These are phyloP conservation scores for Pharnaceum exiguum DNA, from an alignment of 148 eudicot genomes.

Conservation along the genomic window DNA sequence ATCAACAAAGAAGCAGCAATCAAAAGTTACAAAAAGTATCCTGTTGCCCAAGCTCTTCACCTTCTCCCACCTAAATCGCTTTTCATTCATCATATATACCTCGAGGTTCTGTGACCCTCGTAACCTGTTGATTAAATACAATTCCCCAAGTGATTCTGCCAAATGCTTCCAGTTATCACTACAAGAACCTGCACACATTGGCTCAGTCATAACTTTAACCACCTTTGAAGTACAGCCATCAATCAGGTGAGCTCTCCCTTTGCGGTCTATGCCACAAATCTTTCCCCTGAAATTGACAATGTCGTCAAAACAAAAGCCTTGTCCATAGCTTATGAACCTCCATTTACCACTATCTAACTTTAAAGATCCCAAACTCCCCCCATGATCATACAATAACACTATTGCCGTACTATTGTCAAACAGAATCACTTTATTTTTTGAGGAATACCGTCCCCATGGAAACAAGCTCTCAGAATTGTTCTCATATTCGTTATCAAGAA, in stretches of 20 bases:
- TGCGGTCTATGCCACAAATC: neutral
- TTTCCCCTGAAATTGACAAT: neutral
- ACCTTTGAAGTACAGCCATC: neutral
- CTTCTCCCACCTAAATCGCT: neutral
- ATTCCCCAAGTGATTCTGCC: neutral
- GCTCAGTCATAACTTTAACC: neutral
- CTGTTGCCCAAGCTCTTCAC: neutral
- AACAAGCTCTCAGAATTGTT: too few relatives aligned
- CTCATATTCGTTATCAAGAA: too few relatives aligned
- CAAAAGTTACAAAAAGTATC: constrained; percentile 4
- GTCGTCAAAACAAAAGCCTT: neutral
- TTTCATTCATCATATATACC: constrained; percentile 1
- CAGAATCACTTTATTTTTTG: too few relatives aligned
- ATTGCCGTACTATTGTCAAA: too few relatives aligned
- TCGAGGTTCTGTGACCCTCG: neutral
- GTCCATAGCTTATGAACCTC: too few relatives aligned
- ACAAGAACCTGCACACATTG: neutral
- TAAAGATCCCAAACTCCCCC: too few relatives aligned
- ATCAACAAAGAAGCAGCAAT: neutral
- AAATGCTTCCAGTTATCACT: neutral
- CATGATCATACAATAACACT: too few relatives aligned
- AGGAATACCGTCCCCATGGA: too few relatives aligned
- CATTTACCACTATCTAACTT: too few relatives aligned
- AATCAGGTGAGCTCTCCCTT: neutral
- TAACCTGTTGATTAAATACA: neutral